Percentiles rank a stretch among this genome's conserved stretches.
These are phyloP conservation scores for Russula emetica DNA, from an alignment of 768 basidiomycete species.

Conservation along the genomic window DNA sequence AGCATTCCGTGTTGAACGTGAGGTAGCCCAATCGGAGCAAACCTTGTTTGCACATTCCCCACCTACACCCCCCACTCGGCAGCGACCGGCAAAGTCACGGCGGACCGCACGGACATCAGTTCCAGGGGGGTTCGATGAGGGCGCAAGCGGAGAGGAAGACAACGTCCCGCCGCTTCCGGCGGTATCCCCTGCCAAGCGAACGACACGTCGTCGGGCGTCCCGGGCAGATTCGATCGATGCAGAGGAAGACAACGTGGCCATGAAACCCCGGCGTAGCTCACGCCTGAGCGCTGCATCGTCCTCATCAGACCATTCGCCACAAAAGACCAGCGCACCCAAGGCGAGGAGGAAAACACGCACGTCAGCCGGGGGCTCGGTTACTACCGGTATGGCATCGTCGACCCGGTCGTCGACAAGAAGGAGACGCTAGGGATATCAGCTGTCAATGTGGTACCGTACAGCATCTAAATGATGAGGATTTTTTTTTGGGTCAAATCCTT, in stretches of 20 bases:
- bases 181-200: slow-evolving; percentile 23
- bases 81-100: slow-evolving; percentile 21
- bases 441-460: neutral
- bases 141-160: slow-evolving; percentile 25
- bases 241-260: slow-evolving; percentile 10
- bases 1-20: slow-evolving; percentile 15
- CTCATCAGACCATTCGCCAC: slow-evolving; percentile 25
- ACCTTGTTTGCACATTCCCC: slow-evolving; percentile 16
- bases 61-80: slow-evolving; percentile 21
- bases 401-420: slow-evolving; percentile 20
- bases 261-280: slow-evolving; percentile 26
- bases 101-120: slow-evolving; percentile 16
- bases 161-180: slow-evolving; percentile 24
- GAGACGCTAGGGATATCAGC: slow-evolving; percentile 14
- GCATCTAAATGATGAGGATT: neutral
- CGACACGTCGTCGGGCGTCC: slow-evolving; percentile 14
- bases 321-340: slow-evolving; percentile 19
- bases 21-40: slow-evolving; percentile 1
- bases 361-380: slow-evolving; percentile 23
- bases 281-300: slow-evolving; percentile 27
- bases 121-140: slow-evolving; percentile 20
- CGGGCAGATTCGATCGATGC: slow-evolving; percentile 14
- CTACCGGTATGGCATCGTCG: slow-evolving; percentile 24
- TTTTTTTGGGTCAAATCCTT: neutral
- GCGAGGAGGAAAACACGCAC: slow-evolving; percentile 14